Conservation (phyloP, 257 asterid species). For the Nemophila menziesii region DNA sequence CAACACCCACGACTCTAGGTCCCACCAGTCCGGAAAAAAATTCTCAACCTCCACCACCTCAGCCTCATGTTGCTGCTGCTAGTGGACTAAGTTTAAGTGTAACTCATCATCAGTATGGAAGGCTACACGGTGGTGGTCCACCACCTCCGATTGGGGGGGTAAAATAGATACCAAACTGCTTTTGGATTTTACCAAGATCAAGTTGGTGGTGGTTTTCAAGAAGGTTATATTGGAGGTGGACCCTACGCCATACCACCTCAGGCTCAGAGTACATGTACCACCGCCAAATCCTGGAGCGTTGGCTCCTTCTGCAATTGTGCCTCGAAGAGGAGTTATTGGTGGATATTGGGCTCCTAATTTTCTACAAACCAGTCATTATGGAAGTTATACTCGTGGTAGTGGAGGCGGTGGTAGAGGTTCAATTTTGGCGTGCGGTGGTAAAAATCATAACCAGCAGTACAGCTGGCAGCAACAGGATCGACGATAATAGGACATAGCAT, state of each 20-base stretch:
- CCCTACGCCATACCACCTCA: conserved; percentile 61
- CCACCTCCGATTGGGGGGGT: too few species aligned
- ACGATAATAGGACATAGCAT: too few species aligned
- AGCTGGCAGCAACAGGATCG: conserved; percentile 85
- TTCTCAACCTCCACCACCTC: conserved; percentile 45
- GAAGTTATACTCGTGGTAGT: conserved; percentile 52
- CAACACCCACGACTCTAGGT: conserved; percentile 66
- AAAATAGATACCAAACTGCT: conserved; percentile 41
- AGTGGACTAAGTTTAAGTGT: too few species aligned
- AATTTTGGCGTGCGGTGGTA: conserved; percentile 31
- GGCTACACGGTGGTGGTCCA: conserved; percentile 75
- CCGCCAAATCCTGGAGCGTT: conserved; percentile 52
- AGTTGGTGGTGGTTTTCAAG: conserved; percentile 63
- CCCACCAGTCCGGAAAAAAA: conserved; percentile 43
- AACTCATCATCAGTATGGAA: conserved; percentile 71
- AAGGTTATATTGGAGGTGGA: conserved; percentile 43
- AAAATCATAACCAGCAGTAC: conserved; percentile 74
- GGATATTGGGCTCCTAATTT: conserved; percentile 64
- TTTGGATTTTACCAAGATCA: conserved; percentile 74
- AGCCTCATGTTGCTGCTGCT: too few species aligned
- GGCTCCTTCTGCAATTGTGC: conserved; percentile 42
- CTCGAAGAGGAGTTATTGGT: conserved; percentile 46
- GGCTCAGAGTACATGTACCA: conserved; percentile 61
- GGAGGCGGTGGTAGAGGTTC: conserved; percentile 65
- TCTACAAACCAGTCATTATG: conserved; percentile 61